A percentile compares a stretch with the other conserved stretches of the same genome.
Conservation (phyloP, 768 basidiomycete genomes). For the Amanita exitialis region DNA sequence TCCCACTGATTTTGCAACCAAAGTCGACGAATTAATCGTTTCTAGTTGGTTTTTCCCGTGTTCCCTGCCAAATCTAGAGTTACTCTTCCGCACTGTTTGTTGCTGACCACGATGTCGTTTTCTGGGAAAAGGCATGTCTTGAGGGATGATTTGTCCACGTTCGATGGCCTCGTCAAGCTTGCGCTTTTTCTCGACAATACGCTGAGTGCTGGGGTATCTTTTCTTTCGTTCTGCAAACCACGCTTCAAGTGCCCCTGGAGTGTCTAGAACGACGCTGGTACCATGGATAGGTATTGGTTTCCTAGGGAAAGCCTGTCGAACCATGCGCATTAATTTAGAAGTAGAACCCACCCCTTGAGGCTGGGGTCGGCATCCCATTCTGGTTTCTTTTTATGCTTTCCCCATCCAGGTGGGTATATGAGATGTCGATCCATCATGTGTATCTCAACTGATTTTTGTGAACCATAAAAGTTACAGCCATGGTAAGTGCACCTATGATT, state of each 20-base stretch:
- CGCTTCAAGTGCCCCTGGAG: conserved; percentile 68
- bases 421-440: conserved; percentile 92
- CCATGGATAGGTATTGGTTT: conserved; percentile 72
- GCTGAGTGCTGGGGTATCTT: conserved; percentile 66
- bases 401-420: conserved; percentile 70
- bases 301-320: conserved; percentile 22
- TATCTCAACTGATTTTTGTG: conserved; percentile 58
- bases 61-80: neutral
- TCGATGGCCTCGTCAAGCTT: conserved; percentile 70
- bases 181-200: conserved; percentile 72
- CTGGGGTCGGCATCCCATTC: conserved; percentile 82
- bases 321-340: conserved; percentile 1
- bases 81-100: neutral
- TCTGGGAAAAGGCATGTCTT: conserved; percentile 29
- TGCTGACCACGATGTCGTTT: conserved; percentile 31
- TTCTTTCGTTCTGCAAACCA: conserved; percentile 89
- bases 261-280: conserved; percentile 66
- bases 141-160: conserved; percentile 61
- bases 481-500: conserved; percentile 47
- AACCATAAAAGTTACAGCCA: conserved; percentile 62
- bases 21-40: neutral
- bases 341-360: conserved; percentile 53
- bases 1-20: neutral
- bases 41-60: neutral
- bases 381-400: conserved; percentile 32